phyloP scores from a whole-genome alignment of 495 filamentous ascomycete species.

The Xylaria longipes region DNA sequence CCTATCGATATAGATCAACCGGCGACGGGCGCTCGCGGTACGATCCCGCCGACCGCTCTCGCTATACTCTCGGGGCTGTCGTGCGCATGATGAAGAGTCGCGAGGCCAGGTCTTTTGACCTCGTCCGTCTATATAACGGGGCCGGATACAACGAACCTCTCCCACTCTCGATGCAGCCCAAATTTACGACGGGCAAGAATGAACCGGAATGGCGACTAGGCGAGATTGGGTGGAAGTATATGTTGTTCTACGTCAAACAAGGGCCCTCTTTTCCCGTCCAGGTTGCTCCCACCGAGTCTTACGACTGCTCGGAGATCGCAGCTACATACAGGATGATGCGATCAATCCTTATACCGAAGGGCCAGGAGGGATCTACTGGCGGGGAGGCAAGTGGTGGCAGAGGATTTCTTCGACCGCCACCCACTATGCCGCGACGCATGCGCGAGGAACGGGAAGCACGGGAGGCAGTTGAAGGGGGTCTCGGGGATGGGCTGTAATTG shows the following conservation, averaged over 20 bases:
- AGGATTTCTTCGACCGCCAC: no score
- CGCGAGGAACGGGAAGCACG: no score
- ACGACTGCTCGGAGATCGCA: no score
- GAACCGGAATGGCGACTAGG: not conserved
- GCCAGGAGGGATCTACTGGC: no score
- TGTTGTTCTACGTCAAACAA: not conserved
- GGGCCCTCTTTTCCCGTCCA: no score
- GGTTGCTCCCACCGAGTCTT: no score
- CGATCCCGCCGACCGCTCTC: not conserved
- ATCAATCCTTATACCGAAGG: no score
- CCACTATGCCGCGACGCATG: no score
- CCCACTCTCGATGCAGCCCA: not conserved
- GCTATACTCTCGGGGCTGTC: not conserved
- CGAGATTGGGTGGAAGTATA: not conserved
- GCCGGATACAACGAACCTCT: not conserved
- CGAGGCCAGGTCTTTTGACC: not conserved
- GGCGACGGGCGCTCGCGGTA: not conserved
- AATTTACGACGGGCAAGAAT: not conserved
- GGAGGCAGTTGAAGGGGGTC: no score
- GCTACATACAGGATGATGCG: no score
- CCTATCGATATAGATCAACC: not conserved
- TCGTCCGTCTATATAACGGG: not conserved
- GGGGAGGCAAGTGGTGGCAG: no score
- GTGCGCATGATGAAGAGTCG: not conserved
- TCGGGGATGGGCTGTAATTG: no score